phyloP scores from a whole-genome alignment of 2,329 filamentous ascomycete genomes.

The Aspergillus sp. region DNA sequence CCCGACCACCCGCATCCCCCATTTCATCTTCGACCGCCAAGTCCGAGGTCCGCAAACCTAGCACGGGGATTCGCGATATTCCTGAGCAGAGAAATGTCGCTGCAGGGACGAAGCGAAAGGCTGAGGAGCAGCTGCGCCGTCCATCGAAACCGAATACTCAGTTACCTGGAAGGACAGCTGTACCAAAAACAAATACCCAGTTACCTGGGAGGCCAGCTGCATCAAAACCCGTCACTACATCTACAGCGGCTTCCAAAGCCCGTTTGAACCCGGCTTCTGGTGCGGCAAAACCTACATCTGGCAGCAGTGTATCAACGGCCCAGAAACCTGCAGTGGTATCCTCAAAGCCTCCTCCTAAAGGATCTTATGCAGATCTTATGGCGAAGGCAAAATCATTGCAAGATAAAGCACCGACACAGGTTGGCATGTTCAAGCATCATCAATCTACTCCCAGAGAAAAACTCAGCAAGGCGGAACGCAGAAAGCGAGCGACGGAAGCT shows the following conservation, averaged over 20 bases:
- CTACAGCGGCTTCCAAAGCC: conserved; percentile 14
- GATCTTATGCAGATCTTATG: conserved; percentile 57
- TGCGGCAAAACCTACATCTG: conserved; percentile 14
- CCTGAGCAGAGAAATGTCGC: conserved; percentile 13
- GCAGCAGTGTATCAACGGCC: conserved; percentile 11
- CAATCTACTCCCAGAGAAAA: conserved; percentile 49
- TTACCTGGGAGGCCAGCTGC: conserved; percentile 11
- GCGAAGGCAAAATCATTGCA: conserved; percentile 53
- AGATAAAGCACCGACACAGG: conserved; percentile 39
- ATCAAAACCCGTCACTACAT: conserved; percentile 11
- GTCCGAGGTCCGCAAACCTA: conserved; percentile 17
- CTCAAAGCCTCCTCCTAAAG: conserved; percentile 48
- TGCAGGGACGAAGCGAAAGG: conserved; percentile 37
- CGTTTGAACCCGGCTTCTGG: conserved; percentile 9
- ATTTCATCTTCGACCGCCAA: conserved; percentile 17
- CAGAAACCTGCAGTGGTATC: conserved; percentile 16
- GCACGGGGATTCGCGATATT: conserved; percentile 9
- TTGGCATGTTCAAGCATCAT: conserved; percentile 53
- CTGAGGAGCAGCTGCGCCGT: conserved; percentile 34
- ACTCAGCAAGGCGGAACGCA: conserved; percentile 52
- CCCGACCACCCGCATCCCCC: conserved; percentile 19
- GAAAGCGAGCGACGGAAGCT: conserved; percentile 37
- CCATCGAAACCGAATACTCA: conserved; percentile 20
- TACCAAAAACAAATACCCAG: conserved; percentile 18
- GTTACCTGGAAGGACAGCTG: conserved; percentile 10